These are phyloP conservation scores for Penicillium lividum DNA, from an alignment of 495 filamentous ascomycete species.

Conservation along the genomic window DNA sequence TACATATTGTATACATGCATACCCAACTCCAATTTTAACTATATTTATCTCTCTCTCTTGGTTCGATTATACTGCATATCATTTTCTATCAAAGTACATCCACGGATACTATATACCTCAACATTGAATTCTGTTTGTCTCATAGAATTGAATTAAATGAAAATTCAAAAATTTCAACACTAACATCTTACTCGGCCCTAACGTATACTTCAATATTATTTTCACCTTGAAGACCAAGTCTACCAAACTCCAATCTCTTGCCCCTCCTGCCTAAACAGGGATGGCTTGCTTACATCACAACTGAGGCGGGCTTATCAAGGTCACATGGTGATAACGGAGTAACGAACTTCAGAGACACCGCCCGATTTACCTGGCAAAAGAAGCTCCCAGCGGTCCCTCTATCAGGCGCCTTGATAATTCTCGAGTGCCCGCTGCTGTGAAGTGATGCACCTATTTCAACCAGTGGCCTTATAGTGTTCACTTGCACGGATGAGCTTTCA, in stretches of 20 bases:
- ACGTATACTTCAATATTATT: no score
- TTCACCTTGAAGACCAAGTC: no score
- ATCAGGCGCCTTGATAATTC: neutral
- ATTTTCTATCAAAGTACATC: no score
- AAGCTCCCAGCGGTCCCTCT: neutral
- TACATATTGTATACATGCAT: no score
- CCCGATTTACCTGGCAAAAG: neutral
- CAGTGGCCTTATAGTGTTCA: neutral
- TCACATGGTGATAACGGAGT: constrained; percentile 19
- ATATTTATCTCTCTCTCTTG: no score
- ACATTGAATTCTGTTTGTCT: no score
- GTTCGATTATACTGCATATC: no score
- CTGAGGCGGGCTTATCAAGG: constrained; percentile 7
- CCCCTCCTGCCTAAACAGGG: constrained; percentile 5
- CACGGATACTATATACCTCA: no score
- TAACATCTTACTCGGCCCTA: no score
- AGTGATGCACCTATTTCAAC: neutral
- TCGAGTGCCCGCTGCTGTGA: neutral
- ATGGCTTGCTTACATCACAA: constrained; percentile 6
- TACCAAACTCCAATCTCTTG: neutral
- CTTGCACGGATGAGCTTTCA: neutral
- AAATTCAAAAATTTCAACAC: no score
- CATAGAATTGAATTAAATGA: no score
- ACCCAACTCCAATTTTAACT: no score
- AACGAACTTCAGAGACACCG: neutral